These are phyloP conservation scores for Lyophyllum semitale DNA, from an alignment of 768 basidiomycete species.

Conservation along the genomic window DNA sequence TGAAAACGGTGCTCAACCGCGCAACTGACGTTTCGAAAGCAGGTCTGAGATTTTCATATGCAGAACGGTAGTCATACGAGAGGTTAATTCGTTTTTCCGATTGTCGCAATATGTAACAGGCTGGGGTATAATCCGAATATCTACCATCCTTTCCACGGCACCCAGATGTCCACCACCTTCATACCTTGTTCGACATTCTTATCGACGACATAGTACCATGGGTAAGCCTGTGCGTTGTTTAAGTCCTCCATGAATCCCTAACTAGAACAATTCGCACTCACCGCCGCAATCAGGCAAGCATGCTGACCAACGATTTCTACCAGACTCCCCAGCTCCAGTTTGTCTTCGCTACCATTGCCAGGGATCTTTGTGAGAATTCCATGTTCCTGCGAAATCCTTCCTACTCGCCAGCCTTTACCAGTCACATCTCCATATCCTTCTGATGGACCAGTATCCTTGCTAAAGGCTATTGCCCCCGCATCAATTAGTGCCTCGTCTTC, in stretches of 20 bases:
- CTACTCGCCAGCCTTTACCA: slow-evolving; percentile 63
- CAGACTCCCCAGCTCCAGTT: slow-evolving; percentile 56
- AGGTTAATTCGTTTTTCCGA: neutral
- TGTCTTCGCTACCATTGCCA: slow-evolving; percentile 23
- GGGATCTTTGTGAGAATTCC: slow-evolving; percentile 55
- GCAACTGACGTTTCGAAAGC: too few species aligned
- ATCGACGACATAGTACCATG: slow-evolving; percentile 86
- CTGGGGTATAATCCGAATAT: neutral
- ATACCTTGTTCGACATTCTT: slow-evolving; percentile 48
- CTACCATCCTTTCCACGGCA: slow-evolving; percentile 92
- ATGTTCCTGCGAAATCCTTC: slow-evolving; percentile 77
- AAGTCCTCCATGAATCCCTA: neutral
- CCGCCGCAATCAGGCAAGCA: slow-evolving; percentile 80
- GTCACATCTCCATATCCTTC: slow-evolving; percentile 74
- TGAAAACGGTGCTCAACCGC: too few species aligned
- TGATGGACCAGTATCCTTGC: slow-evolving; percentile 80
- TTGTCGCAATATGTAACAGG: neutral
- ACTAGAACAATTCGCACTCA: slow-evolving; percentile 23
- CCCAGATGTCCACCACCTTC: slow-evolving; percentile 80
- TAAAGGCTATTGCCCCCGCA: slow-evolving; percentile 84
- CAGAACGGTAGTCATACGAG: too few species aligned
- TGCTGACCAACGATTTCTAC: slow-evolving; percentile 83
- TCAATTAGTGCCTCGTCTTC: slow-evolving; percentile 79
- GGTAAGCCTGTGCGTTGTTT: slow-evolving; percentile 45
- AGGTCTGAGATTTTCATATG: too few species aligned